Conservation (phyloP, 2,329 filamentous ascomycete genomes). For the Cytospora piceae region DNA sequence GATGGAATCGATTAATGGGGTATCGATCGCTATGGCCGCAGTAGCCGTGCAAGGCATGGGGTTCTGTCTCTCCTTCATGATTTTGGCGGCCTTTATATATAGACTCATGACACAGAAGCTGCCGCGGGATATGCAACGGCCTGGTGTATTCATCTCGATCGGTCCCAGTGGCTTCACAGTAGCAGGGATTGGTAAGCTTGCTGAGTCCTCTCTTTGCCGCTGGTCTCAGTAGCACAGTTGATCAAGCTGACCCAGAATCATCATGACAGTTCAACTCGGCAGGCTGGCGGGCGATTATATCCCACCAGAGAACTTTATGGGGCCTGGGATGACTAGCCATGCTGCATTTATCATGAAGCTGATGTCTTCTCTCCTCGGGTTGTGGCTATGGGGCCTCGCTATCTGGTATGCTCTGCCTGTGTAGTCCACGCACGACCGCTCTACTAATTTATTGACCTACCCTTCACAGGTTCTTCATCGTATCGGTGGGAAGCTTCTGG, state of each 20-base stretch:
- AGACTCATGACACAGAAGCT: conserved; percentile 87
- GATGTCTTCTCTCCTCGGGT: conserved; percentile 62
- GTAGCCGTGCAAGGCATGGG: conserved; percentile 58
- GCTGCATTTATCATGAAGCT: conserved; percentile 51
- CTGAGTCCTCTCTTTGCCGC: not conserved
- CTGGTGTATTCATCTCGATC: conserved; percentile 85
- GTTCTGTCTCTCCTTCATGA: conserved; percentile 69
- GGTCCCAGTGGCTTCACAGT: conserved; percentile 69
- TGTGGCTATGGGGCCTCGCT: conserved; percentile 85
- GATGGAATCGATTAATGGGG: conserved; percentile 42
- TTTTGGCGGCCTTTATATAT: conserved; percentile 83
- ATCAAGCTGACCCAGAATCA: conserved; percentile 3
- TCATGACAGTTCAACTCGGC: conserved; percentile 47
- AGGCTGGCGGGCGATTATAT: conserved; percentile 44
- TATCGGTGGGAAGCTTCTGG: conserved; percentile 76
- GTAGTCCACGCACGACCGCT: too few species aligned
- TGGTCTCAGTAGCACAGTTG: not conserved
- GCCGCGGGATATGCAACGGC: conserved; percentile 73
- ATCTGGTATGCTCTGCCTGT: conserved; percentile 55
- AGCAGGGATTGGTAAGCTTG: conserved; percentile 46
- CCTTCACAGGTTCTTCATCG: conserved; percentile 66
- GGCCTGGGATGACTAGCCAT: conserved; percentile 41
- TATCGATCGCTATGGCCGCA: conserved; percentile 53
- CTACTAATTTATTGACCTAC: not conserved
- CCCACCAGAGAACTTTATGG: conserved; percentile 47